Conservation (phyloP, 148 eudicot species). For the Camellia sinensis region DNA sequence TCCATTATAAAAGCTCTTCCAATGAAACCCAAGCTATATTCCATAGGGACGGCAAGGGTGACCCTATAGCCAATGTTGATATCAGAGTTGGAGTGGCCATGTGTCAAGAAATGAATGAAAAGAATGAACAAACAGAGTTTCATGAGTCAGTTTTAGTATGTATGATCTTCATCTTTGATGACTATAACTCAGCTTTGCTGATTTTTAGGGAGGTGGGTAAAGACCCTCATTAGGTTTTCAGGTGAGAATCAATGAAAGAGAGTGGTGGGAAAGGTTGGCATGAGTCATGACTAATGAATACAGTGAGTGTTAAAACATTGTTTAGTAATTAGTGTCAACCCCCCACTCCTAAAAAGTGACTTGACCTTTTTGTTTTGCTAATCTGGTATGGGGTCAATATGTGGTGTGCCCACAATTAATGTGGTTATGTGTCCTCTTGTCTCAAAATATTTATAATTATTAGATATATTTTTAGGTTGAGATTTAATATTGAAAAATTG, state of each 20-base stretch:
- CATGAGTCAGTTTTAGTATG: slow-evolving; percentile 34
- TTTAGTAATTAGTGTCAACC: background rate
- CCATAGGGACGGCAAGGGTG: slow-evolving; percentile 60
- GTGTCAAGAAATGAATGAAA: slow-evolving; percentile 29
- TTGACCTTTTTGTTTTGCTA: background rate
- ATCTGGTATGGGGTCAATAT: background rate
- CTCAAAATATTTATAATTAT: background rate
- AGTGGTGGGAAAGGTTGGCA: slow-evolving; percentile 14
- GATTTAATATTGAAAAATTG: too few species aligned
- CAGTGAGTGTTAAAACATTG: slow-evolving; percentile 13
- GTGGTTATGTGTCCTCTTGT: background rate
- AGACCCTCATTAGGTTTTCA: background rate
- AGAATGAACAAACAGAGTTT: slow-evolving; percentile 36
- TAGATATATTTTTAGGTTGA: too few species aligned
- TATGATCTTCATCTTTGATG: background rate
- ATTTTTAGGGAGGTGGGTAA: slow-evolving; percentile 19
- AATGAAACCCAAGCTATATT: slow-evolving; percentile 47
- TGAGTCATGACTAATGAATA: too few species aligned
- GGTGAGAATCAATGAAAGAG: slow-evolving; percentile 23
- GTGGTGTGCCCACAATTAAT: too few species aligned
- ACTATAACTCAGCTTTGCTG: background rate
- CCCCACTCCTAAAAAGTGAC: slow-evolving; percentile 28
- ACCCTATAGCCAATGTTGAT: slow-evolving; percentile 52
- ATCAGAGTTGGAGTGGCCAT: slow-evolving; percentile 38
- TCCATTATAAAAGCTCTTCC: slow-evolving; percentile 83